Base-by-base conservation (phyloP, 805 yeast species). In the Wickerhamiella australiensis region DNA sequence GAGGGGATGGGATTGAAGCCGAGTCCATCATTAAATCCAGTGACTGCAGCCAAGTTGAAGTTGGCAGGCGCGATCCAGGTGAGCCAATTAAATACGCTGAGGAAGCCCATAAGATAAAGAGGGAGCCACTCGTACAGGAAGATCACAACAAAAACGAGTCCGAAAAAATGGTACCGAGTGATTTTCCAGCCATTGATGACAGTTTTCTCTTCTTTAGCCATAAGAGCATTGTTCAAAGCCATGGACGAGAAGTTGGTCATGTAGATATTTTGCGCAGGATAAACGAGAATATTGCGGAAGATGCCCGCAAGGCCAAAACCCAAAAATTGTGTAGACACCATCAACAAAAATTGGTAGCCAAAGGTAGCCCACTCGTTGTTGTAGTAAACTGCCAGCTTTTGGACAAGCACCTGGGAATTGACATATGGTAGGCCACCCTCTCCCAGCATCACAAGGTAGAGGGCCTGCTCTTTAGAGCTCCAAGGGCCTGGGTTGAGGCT, bases 101-200 rank as follows among this genome's bases (percentile, higher is more conserved):
- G 70, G 2, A 80, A 85, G 18, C 69, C 67, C 65, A 80, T 80
- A 22, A 83, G 66, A 60, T 69, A 81, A 46, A 78, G 80, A 5
- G 90, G 87, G 56, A 82, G 65, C 80, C 83, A 80, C 60, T 75
- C 76, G 73, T 80, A 80, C 4, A 70, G 52, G 57, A 79, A 79
- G 42, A 73, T 65, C 20, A 62, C 62, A 11, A 56, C 51, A 50
- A 76, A 68, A 1, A 68, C 68, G 37, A 66, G 50, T 20, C 68
- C 59, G 63, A 80, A 79, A 57, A 77, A 74, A 52, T 61, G 65
- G 55, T 72, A 74, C 51, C 80, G 71, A 5, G 78, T 65, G 44
- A 79, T 69, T 23, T 60, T 71, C 86, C 86, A 80, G 2, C 84
- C 82, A 56, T 77, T 68, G 20, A 76, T 73, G 23, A 37, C 50